Percentiles rank a stretch among this genome's conserved stretches.
phyloP scores from a whole-genome alignment of 2,329 filamentous ascomycete genomes.

The Penicillium brasilianum region DNA sequence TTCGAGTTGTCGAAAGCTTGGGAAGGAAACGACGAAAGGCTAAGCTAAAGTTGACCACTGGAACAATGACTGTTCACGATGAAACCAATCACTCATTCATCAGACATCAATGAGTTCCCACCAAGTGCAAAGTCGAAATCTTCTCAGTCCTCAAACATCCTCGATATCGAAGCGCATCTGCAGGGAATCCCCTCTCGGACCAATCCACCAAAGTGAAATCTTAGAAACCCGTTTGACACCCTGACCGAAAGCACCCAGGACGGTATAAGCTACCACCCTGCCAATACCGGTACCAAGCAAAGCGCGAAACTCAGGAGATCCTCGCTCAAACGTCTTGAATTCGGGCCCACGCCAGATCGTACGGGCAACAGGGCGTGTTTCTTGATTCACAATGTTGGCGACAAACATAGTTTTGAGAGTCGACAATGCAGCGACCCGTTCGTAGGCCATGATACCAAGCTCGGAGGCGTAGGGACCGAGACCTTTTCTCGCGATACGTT shows the following conservation, averaged over 20 bases:
- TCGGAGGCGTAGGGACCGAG: neutral
- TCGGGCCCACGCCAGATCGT: neutral
- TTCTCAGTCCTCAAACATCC: neutral
- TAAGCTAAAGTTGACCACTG: neutral
- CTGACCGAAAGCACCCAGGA: slow-evolving; percentile 6
- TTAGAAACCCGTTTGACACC: neutral
- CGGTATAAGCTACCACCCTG: neutral
- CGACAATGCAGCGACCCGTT: neutral
- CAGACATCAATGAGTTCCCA: no score
- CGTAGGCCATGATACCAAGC: neutral
- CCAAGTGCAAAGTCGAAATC: neutral
- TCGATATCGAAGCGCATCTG: slow-evolving; percentile 7
- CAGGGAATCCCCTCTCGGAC: neutral
- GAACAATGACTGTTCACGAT: neutral
- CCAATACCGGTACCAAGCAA: slow-evolving; percentile 1
- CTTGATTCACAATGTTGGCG: neutral
- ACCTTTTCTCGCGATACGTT: neutral
- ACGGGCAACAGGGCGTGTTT: neutral
- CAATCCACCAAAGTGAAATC: neutral
- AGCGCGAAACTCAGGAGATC: neutral
- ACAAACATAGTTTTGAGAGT: neutral
- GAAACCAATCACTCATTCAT: neutral
- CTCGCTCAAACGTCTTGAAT: neutral
- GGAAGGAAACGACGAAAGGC: neutral
- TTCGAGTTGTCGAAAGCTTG: neutral